Evolutionary conservation across 306 rosid species (phyloP), one percentile per base, ranked within the genome.

Genomic region (Herpetospermum pedunculosum): DNA sequence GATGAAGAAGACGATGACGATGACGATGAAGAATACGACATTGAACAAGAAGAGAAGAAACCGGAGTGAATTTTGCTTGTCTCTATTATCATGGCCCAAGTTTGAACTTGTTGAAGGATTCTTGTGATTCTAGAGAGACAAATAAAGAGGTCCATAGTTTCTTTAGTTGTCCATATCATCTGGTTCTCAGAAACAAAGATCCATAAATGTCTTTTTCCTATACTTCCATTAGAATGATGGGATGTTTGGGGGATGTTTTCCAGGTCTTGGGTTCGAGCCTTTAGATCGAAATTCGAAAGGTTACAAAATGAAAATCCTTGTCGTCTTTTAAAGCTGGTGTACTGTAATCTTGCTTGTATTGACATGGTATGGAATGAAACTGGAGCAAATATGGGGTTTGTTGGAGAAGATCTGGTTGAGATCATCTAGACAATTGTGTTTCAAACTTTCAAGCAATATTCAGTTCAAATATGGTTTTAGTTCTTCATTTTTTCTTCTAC

Each of bases 1-100:
- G 89, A 83, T 0, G 81, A 71, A 4, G n/a, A n/a, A n/a, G n/a
- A n/a, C n/a, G 83, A 81, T 0, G 92, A 89, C 0, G 41, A 60
- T 0, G 68, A 60, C 0, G 46, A 37, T 10, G 70, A 64, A 64
- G 48, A 64, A 37, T 73, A 73, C 30, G 78, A 64, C 11, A 77
- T 59, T 44, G 79, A 84, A 26, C 75, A 72, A 38, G 85, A 73
- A 38, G 65, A 54, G 25, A 75, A 15, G 67, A 76, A 76, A 78
- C 40, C 43, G 21, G 63, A 64, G 47, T 62, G 77, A 55, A 77
- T 37, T 35, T 35, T 37, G 18, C 48, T 10, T 0, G 48, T 64
- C 8, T 64, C 48, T 64, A 32, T 34, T 34, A 8, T 62, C 16
- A 34, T 34, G 11, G 70, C 28, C 3, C 28, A 8, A 19, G 48